Percentiles rank a stretch among this genome's conserved stretches.
phyloP scores from a whole-genome alignment of 495 filamentous ascomycete genomes.

The Ramalina peruviana region DNA sequence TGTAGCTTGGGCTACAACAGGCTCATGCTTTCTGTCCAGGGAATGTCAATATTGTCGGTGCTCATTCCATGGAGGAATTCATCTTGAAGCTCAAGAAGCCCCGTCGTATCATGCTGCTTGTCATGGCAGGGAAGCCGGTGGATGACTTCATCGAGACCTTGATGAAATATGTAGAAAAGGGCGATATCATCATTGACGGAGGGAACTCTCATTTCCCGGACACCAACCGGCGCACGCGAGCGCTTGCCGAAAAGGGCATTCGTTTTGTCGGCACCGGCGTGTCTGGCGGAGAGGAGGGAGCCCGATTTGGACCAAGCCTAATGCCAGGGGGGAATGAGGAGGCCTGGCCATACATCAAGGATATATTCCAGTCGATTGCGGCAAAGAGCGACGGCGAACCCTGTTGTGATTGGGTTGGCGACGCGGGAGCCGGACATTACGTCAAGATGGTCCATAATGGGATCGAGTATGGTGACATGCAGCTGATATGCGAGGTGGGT shows the following conservation, averaged over 20 bases:
- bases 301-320: slow-evolving; percentile 88
- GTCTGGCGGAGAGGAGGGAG: slow-evolving; percentile 98
- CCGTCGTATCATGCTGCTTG: slow-evolving; percentile 90
- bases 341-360: slow-evolving; percentile 97
- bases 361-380: slow-evolving; percentile 93
- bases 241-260: slow-evolving; percentile 74
- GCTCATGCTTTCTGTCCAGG: not conserved
- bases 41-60: slow-evolving; percentile 74
- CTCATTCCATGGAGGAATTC: slow-evolving; percentile 89
- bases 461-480: slow-evolving; percentile 99
- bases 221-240: slow-evolving; percentile 86
- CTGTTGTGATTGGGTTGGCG: slow-evolving; percentile 99
- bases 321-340: slow-evolving; percentile 98
- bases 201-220: slow-evolving; percentile 99
- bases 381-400: slow-evolving; percentile 94
- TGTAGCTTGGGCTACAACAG: no score
- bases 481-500: slow-evolving; percentile 92
- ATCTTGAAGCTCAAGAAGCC: slow-evolving; percentile 90
- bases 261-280: slow-evolving; percentile 96
- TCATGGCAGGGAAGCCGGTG: slow-evolving; percentile 94
- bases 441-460: slow-evolving; percentile 99
- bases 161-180: slow-evolving; percentile 74
- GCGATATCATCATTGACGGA: slow-evolving; percentile 98
- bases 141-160: slow-evolving; percentile 97
- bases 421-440: slow-evolving; percentile 97